phyloP scores from a whole-genome alignment of 768 basidiomycete genomes.

The Nidularia pulvinata region DNA sequence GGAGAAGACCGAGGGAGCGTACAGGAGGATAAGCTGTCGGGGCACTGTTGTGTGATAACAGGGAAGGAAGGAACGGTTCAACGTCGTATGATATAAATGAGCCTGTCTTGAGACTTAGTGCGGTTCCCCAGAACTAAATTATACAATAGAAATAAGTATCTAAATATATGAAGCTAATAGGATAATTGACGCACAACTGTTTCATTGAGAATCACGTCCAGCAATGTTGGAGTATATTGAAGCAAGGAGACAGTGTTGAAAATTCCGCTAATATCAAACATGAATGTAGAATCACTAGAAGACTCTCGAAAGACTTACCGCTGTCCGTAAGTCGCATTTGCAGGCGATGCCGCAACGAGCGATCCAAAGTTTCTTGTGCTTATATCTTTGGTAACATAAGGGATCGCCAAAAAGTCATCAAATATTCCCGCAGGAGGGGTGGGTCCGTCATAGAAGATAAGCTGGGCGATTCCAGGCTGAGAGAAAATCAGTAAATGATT shows the following conservation, averaged over 20 bases:
- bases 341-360: slow-evolving; percentile 33
- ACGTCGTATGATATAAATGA: slow-evolving; percentile 42
- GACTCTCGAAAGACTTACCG: no score
- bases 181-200: slow-evolving; percentile 23
- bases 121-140: slow-evolving; percentile 42
- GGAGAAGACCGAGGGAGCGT: slow-evolving; percentile 32
- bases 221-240: slow-evolving; percentile 27
- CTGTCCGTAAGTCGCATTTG: slow-evolving; percentile 25
- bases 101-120: slow-evolving; percentile 20
- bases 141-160: not conserved
- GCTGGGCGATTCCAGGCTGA: slow-evolving; percentile 16
- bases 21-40: slow-evolving; percentile 47
- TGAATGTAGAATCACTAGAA: not conserved
- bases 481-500: not conserved
- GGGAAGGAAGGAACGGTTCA: slow-evolving; percentile 45
- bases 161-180: not conserved
- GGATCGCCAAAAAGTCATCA: slow-evolving; percentile 48
- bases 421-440: slow-evolving; percentile 46
- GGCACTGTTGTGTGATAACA: slow-evolving; percentile 31
- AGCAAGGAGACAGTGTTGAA: slow-evolving; percentile 43
- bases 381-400: slow-evolving; percentile 32
- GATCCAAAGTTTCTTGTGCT: slow-evolving; percentile 36
- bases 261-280: slow-evolving; percentile 12
- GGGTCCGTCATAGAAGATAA: slow-evolving; percentile 63
- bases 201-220: slow-evolving; percentile 43